Percentiles rank a stretch among this genome's conserved stretches.
Conservation (phyloP, 805 yeast genomes). For the Pichia deserticola region DNA sequence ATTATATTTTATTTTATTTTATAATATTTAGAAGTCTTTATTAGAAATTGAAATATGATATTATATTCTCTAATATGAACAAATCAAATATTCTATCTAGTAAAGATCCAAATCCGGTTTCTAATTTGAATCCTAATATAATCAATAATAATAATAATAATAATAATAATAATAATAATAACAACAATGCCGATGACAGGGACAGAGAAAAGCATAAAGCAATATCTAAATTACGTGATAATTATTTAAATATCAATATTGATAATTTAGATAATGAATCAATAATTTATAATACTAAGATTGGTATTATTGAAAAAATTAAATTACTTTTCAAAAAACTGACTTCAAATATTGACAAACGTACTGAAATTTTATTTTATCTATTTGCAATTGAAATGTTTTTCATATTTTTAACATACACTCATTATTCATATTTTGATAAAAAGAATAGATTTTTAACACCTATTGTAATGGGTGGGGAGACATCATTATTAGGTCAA, state of each 20-base stretch:
- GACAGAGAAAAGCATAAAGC: constrained; percentile 2
- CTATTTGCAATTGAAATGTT: constrained; percentile 9
- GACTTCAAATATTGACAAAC: constrained; percentile 1
- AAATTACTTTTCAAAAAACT: background rate
- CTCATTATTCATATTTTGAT: constrained; percentile 12
- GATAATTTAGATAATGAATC: too few species aligned
- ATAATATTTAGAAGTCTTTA: too few species aligned
- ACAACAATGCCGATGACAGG: background rate
- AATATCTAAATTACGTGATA: constrained; percentile 5
- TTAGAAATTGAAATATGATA: too few species aligned
- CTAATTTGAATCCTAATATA: too few species aligned
- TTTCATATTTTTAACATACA: constrained; percentile 9
- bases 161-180: background rate
- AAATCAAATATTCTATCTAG: too few species aligned
- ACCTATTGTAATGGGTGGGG: constrained; percentile 12
- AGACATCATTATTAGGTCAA: constrained; percentile 12
- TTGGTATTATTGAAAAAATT: background rate
- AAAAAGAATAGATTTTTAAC: constrained; percentile 10
- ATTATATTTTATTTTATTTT: too few species aligned
- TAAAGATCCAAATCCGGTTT: too few species aligned
- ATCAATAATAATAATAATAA: background rate
- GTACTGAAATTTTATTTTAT: constrained; percentile 10
- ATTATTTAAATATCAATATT: background rate
- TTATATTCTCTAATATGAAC: too few species aligned
- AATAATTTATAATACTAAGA: background rate